Percentiles rank a stretch among this genome's conserved stretches.
These are phyloP conservation scores for Phytophthora pistaciae DNA, from an alignment of 352 stramenopile species.

Conservation along the genomic window DNA sequence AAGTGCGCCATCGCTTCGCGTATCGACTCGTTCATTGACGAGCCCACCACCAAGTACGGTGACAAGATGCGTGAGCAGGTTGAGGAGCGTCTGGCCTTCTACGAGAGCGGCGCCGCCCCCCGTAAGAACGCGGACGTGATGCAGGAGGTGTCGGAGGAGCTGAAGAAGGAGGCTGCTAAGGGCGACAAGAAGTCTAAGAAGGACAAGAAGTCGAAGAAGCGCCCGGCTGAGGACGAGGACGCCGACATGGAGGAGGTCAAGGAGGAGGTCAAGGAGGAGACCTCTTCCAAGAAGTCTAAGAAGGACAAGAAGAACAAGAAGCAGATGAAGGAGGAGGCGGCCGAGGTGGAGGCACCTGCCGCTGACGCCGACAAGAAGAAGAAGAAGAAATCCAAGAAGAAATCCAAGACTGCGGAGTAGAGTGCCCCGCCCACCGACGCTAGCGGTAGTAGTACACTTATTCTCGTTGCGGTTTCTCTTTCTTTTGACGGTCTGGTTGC, in stretches of 20 bases:
- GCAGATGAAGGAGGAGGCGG: slow-evolving; percentile 49
- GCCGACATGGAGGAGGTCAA: slow-evolving; percentile 63
- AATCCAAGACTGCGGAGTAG: slow-evolving; percentile 81
- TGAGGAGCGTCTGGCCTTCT: slow-evolving; percentile 99
- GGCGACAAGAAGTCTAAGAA: slow-evolving; percentile 77
- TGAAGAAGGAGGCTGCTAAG: slow-evolving; percentile 73
- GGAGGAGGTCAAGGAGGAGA: slow-evolving; percentile 66
- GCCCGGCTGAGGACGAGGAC: slow-evolving; percentile 70
- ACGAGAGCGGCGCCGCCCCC: slow-evolving; percentile 98
- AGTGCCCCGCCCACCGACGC: slow-evolving; percentile 37
- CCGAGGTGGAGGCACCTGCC: slow-evolving; percentile 16
- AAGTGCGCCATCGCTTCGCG: slow-evolving; percentile 99
- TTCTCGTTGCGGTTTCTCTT: slow-evolving; percentile 38
- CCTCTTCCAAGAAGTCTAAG: slow-evolving; percentile 85
- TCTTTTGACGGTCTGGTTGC: slow-evolving; percentile 30
- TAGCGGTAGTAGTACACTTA: slow-evolving; percentile 61
- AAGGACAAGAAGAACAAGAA: slow-evolving; percentile 82
- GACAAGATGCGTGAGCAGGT: slow-evolving; percentile 99
- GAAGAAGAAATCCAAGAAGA: slow-evolving; percentile 87
- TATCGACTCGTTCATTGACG: slow-evolving; percentile 99
- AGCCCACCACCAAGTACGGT: slow-evolving; percentile 97
- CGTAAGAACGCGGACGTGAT: slow-evolving; percentile 99
- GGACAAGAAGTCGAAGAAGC: slow-evolving; percentile 87
- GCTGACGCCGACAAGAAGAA: slow-evolving; percentile 73
- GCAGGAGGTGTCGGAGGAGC: slow-evolving; percentile 93